Conservation (phyloP, 352 stramenopile species). For the Phytopythium delawarense region DNA sequence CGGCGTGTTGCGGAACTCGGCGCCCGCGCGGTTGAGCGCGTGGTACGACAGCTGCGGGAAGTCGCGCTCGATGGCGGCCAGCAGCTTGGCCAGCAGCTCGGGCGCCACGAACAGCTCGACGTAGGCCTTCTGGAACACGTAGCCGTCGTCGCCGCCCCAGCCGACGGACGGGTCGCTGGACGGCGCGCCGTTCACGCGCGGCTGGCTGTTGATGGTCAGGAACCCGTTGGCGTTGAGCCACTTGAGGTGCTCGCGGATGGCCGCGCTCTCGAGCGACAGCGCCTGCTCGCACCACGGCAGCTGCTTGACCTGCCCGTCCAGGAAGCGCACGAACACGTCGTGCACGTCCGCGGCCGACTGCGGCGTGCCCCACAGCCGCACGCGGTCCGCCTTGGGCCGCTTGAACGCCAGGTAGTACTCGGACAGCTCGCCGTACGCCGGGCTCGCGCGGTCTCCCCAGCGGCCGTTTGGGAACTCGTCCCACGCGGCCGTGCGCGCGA, state of each 20-base stretch:
- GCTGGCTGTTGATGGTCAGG: constrained; percentile 96
- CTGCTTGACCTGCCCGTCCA: constrained; percentile 77
- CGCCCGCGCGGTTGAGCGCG: constrained; percentile 57
- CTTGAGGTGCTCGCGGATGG: constrained; percentile 81
- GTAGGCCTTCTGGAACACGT: constrained; percentile 99
- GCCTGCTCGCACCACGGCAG: constrained; percentile 97
- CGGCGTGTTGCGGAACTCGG: constrained; percentile 74
- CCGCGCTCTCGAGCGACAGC: constrained; percentile 90
- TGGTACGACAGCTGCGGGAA: constrained; percentile 81
- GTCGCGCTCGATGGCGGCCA: constrained; percentile 48
- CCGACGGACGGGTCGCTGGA: constrained; percentile 91
- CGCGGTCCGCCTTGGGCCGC: constrained; percentile 67
- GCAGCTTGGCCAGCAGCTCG: constrained; percentile 56
- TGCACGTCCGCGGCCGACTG: constrained; percentile 88
- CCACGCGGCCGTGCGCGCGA: constrained; percentile 95
- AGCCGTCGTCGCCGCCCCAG: constrained; percentile 93
- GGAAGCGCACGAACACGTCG: constrained; percentile 92
- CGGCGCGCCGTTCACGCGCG: constrained; percentile 86
- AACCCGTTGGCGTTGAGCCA: constrained; percentile 89
- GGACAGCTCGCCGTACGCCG: constrained; percentile 94
- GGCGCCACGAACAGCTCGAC: constrained; percentile 97
- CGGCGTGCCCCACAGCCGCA: constrained; percentile 82
- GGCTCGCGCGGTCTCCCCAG: constrained; percentile 93
- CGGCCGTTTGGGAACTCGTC: constrained; percentile 96
- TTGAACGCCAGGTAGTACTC: constrained; percentile 92